Evolutionary conservation across 352 stramenopile species (phyloP), one percentile per base, ranked within the genome.

Genomic region (Elongisporangium undulatum): DNA sequence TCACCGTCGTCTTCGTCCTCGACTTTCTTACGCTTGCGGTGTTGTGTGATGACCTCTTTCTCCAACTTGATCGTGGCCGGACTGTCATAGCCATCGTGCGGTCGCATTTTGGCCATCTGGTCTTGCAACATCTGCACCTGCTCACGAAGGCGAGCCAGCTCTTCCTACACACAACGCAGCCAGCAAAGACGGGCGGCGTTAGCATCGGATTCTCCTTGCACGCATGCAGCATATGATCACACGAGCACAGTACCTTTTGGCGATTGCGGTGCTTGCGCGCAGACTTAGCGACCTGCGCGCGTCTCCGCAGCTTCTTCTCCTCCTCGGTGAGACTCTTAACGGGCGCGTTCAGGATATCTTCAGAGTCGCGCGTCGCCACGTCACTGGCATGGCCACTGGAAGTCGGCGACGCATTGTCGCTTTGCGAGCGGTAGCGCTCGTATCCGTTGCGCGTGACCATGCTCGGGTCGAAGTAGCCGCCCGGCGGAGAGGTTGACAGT

Each of bases 241-340:
- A n/a, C n/a, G n/a, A 48, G 8, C 16, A 39, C 10, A 24, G 26
- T 51, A 74, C 67, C 68, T 91, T 89, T 65, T 91, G 82, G 2
- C 82, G 74, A 59, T 91, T 93, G 61, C 84, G 81, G 61, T 93
- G 84, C 66, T 93, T 93, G 51, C 84, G 75, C 20, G 84, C 84
- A 1, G 79, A 91, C 61, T 93, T 93, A 56, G 84, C 84, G 59
- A 93, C 84, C 68, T 93, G 84, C 1, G 84, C 84, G 53, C 84
- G 80, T 19, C 84, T 68, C 34, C 84, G 79, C 29, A 91, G 70
- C 67, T 93, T 93, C 59, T 93, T 93, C 58, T 93, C 84, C 49
- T 93, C 79, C 60, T 93, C 84, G 0, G 73, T 93, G n/a, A 93
- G 71, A 53, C 74, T 89, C 66, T 89, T 90, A 2, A 93, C 81